These are phyloP conservation scores for Solanum hybrid DNA, from an alignment of 305 asterid species.

Conservation along the genomic window DNA sequence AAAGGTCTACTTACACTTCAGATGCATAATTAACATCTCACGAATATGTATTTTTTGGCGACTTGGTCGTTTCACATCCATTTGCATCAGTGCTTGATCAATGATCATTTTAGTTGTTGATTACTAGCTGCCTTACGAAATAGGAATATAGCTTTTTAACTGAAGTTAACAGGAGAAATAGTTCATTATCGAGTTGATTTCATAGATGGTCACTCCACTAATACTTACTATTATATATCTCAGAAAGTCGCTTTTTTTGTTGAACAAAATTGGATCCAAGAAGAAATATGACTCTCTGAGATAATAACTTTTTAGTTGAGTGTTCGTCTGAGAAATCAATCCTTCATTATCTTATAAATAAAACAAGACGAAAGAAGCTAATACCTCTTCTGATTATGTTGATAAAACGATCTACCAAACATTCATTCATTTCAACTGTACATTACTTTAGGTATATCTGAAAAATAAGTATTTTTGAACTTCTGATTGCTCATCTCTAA, in stretches of 20 bases:
- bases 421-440: background rate
- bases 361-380: background rate
- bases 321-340: background rate
- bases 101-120: background rate
- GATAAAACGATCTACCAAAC: background rate
- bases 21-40: background rate
- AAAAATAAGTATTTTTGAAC: background rate
- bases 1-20: slow-evolving; percentile 44
- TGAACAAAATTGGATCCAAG: background rate
- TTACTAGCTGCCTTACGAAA: background rate
- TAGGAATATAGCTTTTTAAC: background rate
- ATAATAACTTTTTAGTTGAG: background rate
- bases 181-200: background rate
- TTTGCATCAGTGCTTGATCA: background rate
- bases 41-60: background rate
- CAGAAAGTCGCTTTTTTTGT: background rate
- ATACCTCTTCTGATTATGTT: background rate
- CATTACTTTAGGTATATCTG: background rate
- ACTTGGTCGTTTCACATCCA: background rate
- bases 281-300: background rate
- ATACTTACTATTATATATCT: background rate
- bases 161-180: background rate
- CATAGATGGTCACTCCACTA: background rate
- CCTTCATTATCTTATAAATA: background rate
- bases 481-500: background rate